Evolutionary conservation across 2,329 filamentous ascomycete genomes (phyloP).

Genomic region (Alternaria infectoria): DNA sequence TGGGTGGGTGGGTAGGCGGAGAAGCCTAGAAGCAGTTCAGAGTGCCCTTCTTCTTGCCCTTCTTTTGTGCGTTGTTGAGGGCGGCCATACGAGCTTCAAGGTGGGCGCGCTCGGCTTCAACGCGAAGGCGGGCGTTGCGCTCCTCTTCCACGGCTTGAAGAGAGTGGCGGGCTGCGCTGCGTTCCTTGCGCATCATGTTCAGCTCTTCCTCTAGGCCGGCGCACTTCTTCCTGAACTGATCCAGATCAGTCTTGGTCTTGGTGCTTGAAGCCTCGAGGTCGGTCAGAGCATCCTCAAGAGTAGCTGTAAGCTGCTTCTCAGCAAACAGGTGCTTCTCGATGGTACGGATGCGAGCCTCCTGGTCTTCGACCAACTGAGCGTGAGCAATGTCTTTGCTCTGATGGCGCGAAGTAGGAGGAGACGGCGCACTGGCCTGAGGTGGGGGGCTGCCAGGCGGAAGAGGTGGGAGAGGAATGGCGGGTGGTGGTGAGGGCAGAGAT

Average conservation of each 20-base stretch:
- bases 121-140: slow-evolving; percentile 86
- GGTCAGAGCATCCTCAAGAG: slow-evolving; percentile 91
- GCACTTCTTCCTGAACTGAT: slow-evolving; percentile 88
- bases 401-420: slow-evolving; percentile 70
- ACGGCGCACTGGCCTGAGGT: slow-evolving; percentile 59
- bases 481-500: slow-evolving; percentile 90
- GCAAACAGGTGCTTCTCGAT: slow-evolving; percentile 97
- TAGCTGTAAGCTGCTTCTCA: slow-evolving; percentile 94
- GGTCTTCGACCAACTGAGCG: slow-evolving; percentile 87
- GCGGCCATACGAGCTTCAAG: slow-evolving; percentile 81
- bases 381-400: slow-evolving; percentile 81
- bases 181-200: slow-evolving; percentile 67
- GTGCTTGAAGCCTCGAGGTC: slow-evolving; percentile 92
- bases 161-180: slow-evolving; percentile 65
- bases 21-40: slow-evolving; percentile 89
- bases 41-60: slow-evolving; percentile 93
- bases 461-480: slow-evolving; percentile 93
- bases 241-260: slow-evolving; percentile 88
- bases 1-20: slow-evolving; percentile 7
- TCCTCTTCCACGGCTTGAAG: slow-evolving; percentile 96
- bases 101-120: slow-evolving; percentile 85
- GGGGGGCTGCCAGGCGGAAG: slow-evolving; percentile 65
- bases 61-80: slow-evolving; percentile 85
- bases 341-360: slow-evolving; percentile 90
- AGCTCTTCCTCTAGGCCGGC: slow-evolving; percentile 75